Base-by-base conservation (phyloP, 805 yeast genomes). In the Priceomyces castillae region DNA sequence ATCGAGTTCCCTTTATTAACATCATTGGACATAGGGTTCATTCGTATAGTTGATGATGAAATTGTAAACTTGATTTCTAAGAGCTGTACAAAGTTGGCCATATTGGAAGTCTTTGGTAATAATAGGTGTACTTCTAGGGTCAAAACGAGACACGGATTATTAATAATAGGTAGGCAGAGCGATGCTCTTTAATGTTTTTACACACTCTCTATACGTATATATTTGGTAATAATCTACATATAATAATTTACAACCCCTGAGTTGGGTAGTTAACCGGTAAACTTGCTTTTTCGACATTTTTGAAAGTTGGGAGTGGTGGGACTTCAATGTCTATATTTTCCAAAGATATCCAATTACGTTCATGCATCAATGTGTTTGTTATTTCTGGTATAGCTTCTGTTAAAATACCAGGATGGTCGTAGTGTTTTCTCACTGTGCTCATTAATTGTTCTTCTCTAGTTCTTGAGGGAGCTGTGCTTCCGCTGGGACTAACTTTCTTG, bases 71-170 rank as follows among this genome's bases (percentile, higher is more conserved):
- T 74, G 22, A 52, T 89, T 16, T 75, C 85, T 2, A 64, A 73
- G 20, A 72, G 76, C 9, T 86, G 94, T 48, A 76, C 81, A 0
- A 77, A 77, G 37, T 63, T 92, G 44, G 72, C 74, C 37, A 71
- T 86, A 12, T 58, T 92, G 43, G 95, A 88, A 53, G 90, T 88
- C 12, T 89, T 83, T 59, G 97, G 97, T 1, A 73, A 84, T 56
- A 86, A 85, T 57, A 68, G 80, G 53, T 78, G 89, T 46, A 78
- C 90, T 1, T 65, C 72, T 7, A 69, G 70, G 19, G 84, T 86
- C 1, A 62, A 61, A 3, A 60, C 76, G 1, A 67, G 84, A 42
- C 66, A 68, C 4, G 84, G 81, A 11, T 59, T 87, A 30, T 75
- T 77, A 43, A 68, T 87, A 5, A 80, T 86, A 44, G 96, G 96